Percentiles rank a stretch among this genome's conserved stretches.
Conservation (phyloP, 495 filamentous ascomycete genomes). For the Penicillium robsamsonii region DNA sequence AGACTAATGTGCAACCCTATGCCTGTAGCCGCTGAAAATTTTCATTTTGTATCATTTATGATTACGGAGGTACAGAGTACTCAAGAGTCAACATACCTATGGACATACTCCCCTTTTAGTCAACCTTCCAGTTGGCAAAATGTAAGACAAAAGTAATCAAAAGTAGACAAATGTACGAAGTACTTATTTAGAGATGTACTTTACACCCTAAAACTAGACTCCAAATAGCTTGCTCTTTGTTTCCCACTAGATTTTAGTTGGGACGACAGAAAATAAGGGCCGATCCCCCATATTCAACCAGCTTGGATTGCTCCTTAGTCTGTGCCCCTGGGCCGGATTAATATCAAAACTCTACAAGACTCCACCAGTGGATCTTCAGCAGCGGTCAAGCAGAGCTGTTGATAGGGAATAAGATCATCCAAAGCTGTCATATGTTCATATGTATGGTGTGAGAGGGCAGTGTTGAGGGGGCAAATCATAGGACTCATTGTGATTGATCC, state of each 20-base stretch:
- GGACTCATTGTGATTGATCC: conserved; percentile 8
- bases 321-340: conserved; percentile 24
- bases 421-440: conserved; percentile 5
- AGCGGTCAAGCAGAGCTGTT: conserved; percentile 13
- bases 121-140: neutral
- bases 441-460: conserved; percentile 1
- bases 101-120: neutral
- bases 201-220: conserved; percentile 5
- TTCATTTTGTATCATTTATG: neutral
- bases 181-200: neutral
- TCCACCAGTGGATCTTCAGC: conserved; percentile 16
- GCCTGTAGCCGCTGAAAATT: conserved; percentile 15
- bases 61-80: neutral
- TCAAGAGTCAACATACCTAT: neutral
- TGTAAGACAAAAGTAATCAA: neutral
- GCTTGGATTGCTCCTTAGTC: conserved; percentile 28
- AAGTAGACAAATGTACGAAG: neutral
- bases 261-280: conserved; percentile 10
- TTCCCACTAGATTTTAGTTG: conserved; percentile 6
- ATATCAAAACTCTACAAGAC: conserved; percentile 12
- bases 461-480: conserved; percentile 8
- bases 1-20: conserved; percentile 25
- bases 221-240: neutral
- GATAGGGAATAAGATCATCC: conserved; percentile 1
- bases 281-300: conserved; percentile 21